A percentile compares a stretch with the other conserved stretches of the same genome.
phyloP scores from a whole-genome alignment of 768 basidiomycete genomes.

The Paxillus ammoniavirescens region DNA sequence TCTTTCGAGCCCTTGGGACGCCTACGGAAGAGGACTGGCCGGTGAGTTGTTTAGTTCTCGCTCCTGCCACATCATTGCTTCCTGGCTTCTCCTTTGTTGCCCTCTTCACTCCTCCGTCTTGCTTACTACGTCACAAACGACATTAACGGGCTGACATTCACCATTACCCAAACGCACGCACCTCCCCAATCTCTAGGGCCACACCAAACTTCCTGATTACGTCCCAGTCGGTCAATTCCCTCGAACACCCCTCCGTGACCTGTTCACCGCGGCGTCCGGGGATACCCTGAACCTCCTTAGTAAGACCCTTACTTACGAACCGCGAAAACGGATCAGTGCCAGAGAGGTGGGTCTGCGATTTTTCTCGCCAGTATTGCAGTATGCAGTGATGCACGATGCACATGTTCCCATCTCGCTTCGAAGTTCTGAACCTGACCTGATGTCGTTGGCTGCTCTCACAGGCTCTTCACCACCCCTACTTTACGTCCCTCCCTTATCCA shows the following conservation, averaged over 20 bases:
- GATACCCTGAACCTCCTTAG: conserved; percentile 82
- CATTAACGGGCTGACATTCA: background rate
- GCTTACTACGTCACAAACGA: background rate
- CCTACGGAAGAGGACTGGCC: conserved; percentile 99
- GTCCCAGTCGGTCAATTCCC: conserved; percentile 84
- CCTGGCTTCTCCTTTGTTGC: background rate
- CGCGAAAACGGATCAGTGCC: conserved; percentile 75
- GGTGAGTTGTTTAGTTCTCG: conserved; percentile 42
- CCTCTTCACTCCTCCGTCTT: background rate
- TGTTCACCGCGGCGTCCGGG: conserved; percentile 88
- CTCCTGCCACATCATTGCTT: background rate
- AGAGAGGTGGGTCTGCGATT: conserved; percentile 55
- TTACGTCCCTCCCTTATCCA: conserved; percentile 81
- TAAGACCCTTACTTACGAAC: conserved; percentile 83
- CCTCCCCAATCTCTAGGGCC: conserved; percentile 54
- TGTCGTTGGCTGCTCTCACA: conserved; percentile 25
- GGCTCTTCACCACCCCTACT: conserved; percentile 88
- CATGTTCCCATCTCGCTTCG: background rate
- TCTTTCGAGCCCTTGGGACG: conserved; percentile 91
- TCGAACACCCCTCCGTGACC: conserved; percentile 74
- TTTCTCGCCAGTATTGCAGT: background rate
- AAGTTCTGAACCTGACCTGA: background rate
- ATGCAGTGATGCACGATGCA: background rate
- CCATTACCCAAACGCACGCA: background rate
- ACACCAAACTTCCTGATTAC: conserved; percentile 89